phyloP scores from a whole-genome alignment of 805 yeast species.

The Candida piceae region DNA sequence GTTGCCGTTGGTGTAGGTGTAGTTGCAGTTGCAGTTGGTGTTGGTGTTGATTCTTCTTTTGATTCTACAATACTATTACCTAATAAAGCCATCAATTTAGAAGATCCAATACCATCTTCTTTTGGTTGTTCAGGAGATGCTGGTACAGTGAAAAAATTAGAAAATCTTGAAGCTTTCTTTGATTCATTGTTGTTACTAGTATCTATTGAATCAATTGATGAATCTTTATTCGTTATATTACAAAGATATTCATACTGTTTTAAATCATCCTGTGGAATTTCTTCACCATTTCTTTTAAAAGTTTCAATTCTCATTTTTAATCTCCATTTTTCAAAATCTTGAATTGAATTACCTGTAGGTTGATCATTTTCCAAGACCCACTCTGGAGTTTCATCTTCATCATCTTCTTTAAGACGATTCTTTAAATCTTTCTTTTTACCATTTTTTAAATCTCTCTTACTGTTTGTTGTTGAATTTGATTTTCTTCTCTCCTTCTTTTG shows the following conservation, averaged over 20 bases:
- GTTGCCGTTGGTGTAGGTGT: neutral
- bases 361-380: slow-evolving; percentile 35
- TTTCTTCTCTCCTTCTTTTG: slow-evolving; percentile 16
- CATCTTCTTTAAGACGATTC: slow-evolving; percentile 20
- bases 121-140: slow-evolving; percentile 11
- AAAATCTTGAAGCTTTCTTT: slow-evolving; percentile 18
- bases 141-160: slow-evolving; percentile 20
- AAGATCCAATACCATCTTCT: slow-evolving; percentile 35
- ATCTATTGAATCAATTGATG: neutral
- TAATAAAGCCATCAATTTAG: slow-evolving; percentile 35
- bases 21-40: slow-evolving; percentile 2
- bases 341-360: slow-evolving; percentile 44
- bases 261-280: slow-evolving; percentile 24
- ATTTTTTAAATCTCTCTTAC: slow-evolving; percentile 6
- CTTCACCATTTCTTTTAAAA: slow-evolving; percentile 41
- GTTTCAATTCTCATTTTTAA: slow-evolving; percentile 48
- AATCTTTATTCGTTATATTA: neutral
- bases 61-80: slow-evolving; percentile 2
- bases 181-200: neutral
- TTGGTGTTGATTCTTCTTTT: neutral
- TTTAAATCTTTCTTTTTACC: slow-evolving; percentile 7
- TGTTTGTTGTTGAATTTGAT: slow-evolving; percentile 1
- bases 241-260: slow-evolving; percentile 17
- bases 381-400: slow-evolving; percentile 32
- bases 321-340: slow-evolving; percentile 59